These are phyloP conservation scores for Seiridium cupressi DNA, from an alignment of 2,329 filamentous ascomycete species.

Conservation along the genomic window DNA sequence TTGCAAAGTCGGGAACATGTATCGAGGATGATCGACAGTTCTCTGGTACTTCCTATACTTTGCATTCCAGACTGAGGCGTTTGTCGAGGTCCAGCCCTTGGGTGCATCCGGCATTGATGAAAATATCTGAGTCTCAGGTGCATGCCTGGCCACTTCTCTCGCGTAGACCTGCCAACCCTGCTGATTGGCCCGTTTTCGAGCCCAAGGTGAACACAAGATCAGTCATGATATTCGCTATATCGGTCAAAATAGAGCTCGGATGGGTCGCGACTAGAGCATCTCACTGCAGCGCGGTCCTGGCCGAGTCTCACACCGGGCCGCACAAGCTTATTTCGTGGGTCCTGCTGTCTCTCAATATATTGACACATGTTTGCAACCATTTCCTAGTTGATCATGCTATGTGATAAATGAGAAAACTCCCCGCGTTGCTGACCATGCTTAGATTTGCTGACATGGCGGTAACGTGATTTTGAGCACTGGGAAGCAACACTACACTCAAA, in stretches of 20 bases:
- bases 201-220: background rate
- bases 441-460: background rate
- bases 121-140: background rate
- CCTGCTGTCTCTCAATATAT: background rate
- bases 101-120: background rate
- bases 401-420: background rate
- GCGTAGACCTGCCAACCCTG: background rate
- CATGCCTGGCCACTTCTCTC: background rate
- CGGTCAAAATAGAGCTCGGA: background rate
- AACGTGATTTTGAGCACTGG: background rate
- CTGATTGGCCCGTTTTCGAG: conserved; percentile 2
- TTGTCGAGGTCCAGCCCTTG: no score
- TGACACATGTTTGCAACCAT: background rate
- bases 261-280: background rate
- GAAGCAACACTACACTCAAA: background rate
- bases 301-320: conserved; percentile 6
- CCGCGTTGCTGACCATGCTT: conserved; percentile 2
- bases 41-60: no score
- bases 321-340: conserved; percentile 2
- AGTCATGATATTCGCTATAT: background rate
- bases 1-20: no score
- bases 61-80: no score
- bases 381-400: background rate
- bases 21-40: no score
- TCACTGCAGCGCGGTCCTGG: conserved; percentile 1